A percentile compares a stretch with the other conserved stretches of the same genome.
Conservation (phyloP, 2,329 filamentous ascomycete species). For the Penicillium sp. region DNA sequence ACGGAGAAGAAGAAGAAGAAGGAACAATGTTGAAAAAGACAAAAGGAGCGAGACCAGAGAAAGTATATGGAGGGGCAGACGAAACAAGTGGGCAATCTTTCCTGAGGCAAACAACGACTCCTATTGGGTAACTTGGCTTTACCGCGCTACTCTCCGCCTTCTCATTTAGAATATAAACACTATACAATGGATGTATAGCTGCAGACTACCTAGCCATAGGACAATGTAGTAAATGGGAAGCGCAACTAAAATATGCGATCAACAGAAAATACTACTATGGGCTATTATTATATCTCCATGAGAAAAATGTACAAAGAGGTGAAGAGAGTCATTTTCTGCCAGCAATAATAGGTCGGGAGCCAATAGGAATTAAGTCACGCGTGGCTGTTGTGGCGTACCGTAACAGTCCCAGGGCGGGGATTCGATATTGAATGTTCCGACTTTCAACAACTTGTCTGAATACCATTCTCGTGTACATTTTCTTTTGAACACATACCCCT, state of each 20-base stretch:
- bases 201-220: background rate
- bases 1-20: background rate
- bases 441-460: background rate
- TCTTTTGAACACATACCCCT: background rate
- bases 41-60: background rate
- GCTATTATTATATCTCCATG: background rate
- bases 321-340: background rate
- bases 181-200: background rate
- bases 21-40: background rate
- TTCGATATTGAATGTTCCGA: background rate
- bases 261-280: background rate
- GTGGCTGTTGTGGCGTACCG: background rate
- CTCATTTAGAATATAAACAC: background rate
- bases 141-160: background rate
- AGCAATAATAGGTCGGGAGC: background rate
- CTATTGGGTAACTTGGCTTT: background rate
- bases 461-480: background rate
- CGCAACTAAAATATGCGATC: background rate
- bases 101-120: background rate
- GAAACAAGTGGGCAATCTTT: constrained; percentile 4
- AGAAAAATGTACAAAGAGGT: background rate
- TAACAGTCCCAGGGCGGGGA: background rate
- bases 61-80: constrained; percentile 11
- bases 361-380: background rate
- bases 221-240: background rate